These are phyloP conservation scores for Debaryomyces coudertii DNA, from an alignment of 1,139 yeast species.

Conservation along the genomic window DNA sequence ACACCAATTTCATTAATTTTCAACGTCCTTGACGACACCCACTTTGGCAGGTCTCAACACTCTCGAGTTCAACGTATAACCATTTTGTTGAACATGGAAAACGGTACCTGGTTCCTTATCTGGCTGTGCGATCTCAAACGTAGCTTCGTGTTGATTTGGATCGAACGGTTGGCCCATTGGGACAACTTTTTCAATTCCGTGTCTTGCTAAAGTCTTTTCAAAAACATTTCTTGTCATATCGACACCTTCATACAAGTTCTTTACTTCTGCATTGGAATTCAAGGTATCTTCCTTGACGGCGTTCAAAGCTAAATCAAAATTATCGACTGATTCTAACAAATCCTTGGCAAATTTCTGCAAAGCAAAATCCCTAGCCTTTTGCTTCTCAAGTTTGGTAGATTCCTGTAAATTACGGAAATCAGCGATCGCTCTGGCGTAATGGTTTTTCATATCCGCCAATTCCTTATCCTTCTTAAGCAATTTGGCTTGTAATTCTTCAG, in stretches of 20 bases:
- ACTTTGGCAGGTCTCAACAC: constrained; percentile 97
- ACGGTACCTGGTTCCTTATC: constrained; percentile 93
- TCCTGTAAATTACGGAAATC: constrained; percentile 94
- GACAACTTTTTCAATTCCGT: constrained; percentile 80
- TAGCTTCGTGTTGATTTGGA: constrained; percentile 92
- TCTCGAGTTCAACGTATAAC: constrained; percentile 83
- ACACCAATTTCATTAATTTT: constrained; percentile 16
- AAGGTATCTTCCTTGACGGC: constrained; percentile 74
- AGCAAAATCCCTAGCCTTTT: constrained; percentile 89
- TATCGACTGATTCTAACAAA: constrained; percentile 85
- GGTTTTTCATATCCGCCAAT: constrained; percentile 79
- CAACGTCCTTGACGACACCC: constrained; percentile 74
- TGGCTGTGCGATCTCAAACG: constrained; percentile 85
- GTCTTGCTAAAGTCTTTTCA: constrained; percentile 78
- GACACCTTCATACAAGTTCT: constrained; percentile 84
- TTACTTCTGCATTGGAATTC: constrained; percentile 61
- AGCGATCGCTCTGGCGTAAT: constrained; percentile 81
- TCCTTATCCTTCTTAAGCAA: constrained; percentile 75
- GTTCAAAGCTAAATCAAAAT: constrained; percentile 83
- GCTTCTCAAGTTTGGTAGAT: constrained; percentile 82
- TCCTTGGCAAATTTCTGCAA: constrained; percentile 92
- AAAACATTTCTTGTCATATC: constrained; percentile 87
- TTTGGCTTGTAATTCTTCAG: constrained; percentile 55
- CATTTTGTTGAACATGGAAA: constrained; percentile 90
- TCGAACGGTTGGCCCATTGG: constrained; percentile 87